phyloP scores from a whole-genome alignment of 2,329 filamentous ascomycete genomes.

The Nakataea oryzae region DNA sequence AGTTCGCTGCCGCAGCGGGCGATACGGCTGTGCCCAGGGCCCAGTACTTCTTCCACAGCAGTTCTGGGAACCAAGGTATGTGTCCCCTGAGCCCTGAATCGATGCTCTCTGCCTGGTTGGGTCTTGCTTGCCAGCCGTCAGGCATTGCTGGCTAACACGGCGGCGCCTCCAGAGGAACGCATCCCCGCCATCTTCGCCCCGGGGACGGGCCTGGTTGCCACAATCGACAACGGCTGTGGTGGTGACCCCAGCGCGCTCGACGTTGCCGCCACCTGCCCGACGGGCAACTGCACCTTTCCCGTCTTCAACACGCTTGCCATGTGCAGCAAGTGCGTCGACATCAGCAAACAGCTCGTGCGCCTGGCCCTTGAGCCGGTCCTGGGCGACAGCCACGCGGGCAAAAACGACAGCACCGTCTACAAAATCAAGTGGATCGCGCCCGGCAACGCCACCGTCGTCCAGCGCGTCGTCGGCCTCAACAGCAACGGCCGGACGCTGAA shows the following conservation, averaged over 20 bases:
- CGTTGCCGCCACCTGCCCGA: neutral
- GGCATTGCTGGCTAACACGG: too few species aligned
- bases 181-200: neutral
- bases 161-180: neutral
- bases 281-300: neutral
- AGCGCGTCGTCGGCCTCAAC: neutral
- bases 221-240: neutral
- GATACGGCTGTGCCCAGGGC: neutral
- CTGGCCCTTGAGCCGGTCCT: neutral
- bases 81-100: too few species aligned
- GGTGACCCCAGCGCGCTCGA: neutral
- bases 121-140: too few species aligned
- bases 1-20: too few species aligned
- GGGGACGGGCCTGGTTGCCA: neutral
- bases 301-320: neutral
- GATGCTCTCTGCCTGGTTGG: too few species aligned
- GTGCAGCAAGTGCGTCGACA: neutral
- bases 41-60: neutral
- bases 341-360: neutral
- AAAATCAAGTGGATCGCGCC: neutral
- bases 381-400: too few species aligned
- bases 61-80: neutral
- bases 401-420: neutral
- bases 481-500: neutral
- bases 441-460: neutral